Conservation (phyloP, 148 eudicot genomes). For the Camellia sinensis region DNA sequence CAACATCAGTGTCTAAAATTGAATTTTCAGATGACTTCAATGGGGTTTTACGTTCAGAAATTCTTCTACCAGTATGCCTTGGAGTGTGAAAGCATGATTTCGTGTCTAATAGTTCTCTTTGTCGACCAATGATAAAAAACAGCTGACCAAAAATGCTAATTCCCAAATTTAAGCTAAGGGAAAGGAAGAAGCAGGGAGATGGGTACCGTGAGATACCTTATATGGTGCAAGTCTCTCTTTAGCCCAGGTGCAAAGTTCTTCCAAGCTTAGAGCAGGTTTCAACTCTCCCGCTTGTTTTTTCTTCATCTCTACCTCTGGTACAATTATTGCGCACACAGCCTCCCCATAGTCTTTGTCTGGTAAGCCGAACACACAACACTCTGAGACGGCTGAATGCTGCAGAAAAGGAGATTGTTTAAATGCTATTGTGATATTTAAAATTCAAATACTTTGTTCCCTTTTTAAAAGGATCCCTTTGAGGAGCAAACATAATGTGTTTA, state of each 20-base stretch:
- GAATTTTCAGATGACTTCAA: background rate
- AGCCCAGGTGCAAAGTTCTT: conserved; percentile 81
- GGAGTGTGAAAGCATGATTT: background rate
- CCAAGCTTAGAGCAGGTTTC: conserved; percentile 70
- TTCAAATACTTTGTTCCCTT: background rate
- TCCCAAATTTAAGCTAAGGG: background rate
- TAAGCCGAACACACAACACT: conserved; percentile 93
- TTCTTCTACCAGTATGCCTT: background rate
- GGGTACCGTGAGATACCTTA: conserved; percentile 51
- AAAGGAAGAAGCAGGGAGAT: background rate
- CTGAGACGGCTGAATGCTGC: conserved; percentile 85
- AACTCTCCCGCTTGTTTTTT: conserved; percentile 50
- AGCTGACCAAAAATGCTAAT: background rate
- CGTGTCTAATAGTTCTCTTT: background rate
- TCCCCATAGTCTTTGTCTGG: conserved; percentile 86
- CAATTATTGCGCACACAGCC: conserved; percentile 76
- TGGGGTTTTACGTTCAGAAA: background rate
- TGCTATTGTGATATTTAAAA: background rate
- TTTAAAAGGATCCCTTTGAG: background rate
- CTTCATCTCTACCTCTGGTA: conserved; percentile 64
- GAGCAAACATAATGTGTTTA: background rate
- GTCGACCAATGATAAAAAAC: background rate
- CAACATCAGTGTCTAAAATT: background rate
- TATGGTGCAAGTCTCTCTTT: conserved; percentile 94
- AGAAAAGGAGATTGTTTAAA: conserved; percentile 3